These are phyloP conservation scores for Penicillium sp. DNA, from an alignment of 2,329 filamentous ascomycete genomes.

Conservation along the genomic window DNA sequence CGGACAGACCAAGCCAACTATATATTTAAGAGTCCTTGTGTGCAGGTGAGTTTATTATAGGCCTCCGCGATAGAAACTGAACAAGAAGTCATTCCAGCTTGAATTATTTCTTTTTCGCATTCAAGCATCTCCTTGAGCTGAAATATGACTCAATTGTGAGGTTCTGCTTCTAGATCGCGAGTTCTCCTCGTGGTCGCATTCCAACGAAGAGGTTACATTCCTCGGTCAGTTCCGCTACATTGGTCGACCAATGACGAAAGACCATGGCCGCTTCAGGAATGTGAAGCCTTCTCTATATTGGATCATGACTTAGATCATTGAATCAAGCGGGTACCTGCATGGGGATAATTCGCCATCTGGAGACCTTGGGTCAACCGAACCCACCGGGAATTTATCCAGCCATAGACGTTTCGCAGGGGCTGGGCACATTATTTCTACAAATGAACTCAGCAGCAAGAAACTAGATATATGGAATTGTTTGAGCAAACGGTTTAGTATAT, in stretches of 20 bases:
- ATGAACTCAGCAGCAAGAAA: not conserved
- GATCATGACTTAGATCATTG: not conserved
- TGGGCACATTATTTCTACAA: not conserved
- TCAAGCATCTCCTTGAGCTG: not conserved
- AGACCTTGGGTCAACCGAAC: not conserved
- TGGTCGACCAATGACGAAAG: conserved; percentile 4
- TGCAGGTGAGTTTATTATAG: not conserved
- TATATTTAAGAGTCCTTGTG: not conserved
- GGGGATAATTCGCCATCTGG: not conserved
- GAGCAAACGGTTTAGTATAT: not conserved
- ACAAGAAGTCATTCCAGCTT: not conserved
- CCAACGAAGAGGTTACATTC: conserved; percentile 16
- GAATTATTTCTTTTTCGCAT: not conserved
- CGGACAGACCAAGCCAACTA: not conserved
- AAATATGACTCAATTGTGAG: not conserved
- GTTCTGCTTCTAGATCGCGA: not conserved
- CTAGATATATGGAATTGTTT: not conserved
- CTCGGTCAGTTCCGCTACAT: conserved; percentile 5
- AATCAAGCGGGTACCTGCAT: not conserved
- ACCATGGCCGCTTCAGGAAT: conserved; percentile 7
- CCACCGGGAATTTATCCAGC: not conserved
- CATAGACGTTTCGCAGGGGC: not conserved
- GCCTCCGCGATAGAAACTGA: too few relatives aligned
- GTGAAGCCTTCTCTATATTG: not conserved
- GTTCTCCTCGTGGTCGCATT: conserved; percentile 9